Percentiles rank a stretch among this genome's conserved stretches.
These are phyloP conservation scores for Ascochyta viciae-villosae DNA, from an alignment of 2,329 filamentous ascomycete species.

Conservation along the genomic window DNA sequence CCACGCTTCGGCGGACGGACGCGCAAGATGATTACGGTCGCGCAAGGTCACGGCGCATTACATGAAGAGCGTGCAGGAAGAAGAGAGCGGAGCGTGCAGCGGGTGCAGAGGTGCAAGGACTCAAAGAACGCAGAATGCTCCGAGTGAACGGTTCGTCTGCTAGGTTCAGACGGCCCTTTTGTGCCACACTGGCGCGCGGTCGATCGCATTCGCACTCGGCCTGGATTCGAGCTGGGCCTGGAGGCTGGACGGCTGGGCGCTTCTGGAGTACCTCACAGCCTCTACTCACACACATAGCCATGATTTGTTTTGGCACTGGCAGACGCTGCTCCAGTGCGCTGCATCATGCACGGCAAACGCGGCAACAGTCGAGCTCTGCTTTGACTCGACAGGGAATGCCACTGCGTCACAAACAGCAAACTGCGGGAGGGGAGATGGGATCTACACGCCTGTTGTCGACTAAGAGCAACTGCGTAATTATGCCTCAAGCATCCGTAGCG, in stretches of 20 bases:
- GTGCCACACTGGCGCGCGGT: conserved; percentile 25
- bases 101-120: conserved; percentile 23
- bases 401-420: background rate
- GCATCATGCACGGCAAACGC: background rate
- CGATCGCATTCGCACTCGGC: conserved; percentile 24
- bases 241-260: conserved; percentile 5
- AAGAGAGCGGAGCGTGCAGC: conserved; percentile 26
- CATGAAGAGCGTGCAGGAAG: conserved; percentile 28
- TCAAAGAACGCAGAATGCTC: conserved; percentile 26
- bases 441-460: conserved; percentile 6
- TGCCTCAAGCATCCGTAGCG: background rate
- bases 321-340: background rate
- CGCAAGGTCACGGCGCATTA: conserved; percentile 38
- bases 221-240: conserved; percentile 12
- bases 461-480: conserved; percentile 5
- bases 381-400: background rate
- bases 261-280: background rate
- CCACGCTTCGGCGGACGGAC: conserved; percentile 29
- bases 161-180: conserved; percentile 23
- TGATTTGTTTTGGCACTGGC: background rate
- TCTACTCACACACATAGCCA: background rate
- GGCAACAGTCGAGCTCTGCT: background rate
- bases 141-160: conserved; percentile 28
- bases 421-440: conserved; percentile 7
- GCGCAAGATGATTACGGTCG: conserved; percentile 33